Percentiles rank a stretch among this genome's conserved stretches.
Evolutionary conservation across 2,329 filamentous ascomycete species (phyloP).

Genomic region (Dactylonectria macrodidyma): DNA sequence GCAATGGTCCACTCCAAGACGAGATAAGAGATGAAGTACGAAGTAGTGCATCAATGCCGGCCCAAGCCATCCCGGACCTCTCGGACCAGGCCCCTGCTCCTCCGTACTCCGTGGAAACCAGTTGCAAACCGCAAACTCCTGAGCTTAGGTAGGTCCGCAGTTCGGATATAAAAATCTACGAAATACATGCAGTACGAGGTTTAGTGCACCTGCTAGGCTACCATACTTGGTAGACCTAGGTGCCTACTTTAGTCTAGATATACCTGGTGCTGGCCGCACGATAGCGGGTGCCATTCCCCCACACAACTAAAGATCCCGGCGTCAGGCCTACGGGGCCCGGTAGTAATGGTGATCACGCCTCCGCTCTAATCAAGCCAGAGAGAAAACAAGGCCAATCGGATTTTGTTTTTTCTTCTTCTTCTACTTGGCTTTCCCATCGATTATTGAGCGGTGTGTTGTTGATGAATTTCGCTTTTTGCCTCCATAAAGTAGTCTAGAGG

Average conservation of each 20-base stretch:
- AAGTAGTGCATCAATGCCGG: constrained; percentile 5
- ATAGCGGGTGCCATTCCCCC: constrained; percentile 10
- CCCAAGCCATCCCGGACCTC: constrained; percentile 8
- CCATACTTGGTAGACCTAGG: too few species aligned
- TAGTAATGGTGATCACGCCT: constrained; percentile 22
- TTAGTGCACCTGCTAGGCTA: not conserved
- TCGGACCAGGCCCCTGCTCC: not conserved
- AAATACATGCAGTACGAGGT: constrained; percentile 1
- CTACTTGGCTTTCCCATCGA: not conserved
- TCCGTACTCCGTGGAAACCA: not conserved
- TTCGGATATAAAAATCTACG: constrained; percentile 3
- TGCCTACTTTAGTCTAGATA: not conserved
- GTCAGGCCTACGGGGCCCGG: not conserved
- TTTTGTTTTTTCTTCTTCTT: not conserved
- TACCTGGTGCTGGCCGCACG: not conserved
- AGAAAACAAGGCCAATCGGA: constrained; percentile 12
- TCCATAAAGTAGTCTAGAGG: not conserved
- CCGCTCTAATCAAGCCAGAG: constrained; percentile 19
- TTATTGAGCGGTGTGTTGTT: not conserved
- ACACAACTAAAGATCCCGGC: constrained; percentile 13
- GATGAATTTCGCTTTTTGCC: not conserved
- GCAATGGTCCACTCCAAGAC: not conserved
- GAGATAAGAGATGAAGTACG: too few species aligned
- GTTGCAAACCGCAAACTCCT: not conserved
- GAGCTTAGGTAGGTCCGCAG: not conserved